Conservation (phyloP, 768 basidiomycete species). For the Strobilomyces confusus region DNA sequence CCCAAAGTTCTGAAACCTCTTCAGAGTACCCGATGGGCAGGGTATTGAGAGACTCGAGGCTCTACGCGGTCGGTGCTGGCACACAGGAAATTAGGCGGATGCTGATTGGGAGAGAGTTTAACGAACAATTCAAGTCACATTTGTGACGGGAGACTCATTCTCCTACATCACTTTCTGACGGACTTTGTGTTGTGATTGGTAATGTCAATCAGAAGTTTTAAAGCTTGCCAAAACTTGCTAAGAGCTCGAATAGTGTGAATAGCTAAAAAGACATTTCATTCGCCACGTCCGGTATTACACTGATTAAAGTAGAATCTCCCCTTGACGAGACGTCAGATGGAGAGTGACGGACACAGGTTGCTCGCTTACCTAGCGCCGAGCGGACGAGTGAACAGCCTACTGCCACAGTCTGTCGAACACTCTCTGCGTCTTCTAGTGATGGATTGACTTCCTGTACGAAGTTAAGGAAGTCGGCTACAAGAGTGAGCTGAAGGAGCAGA, state of each 20-base stretch:
- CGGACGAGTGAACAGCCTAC: constrained; percentile 86
- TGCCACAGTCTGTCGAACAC: constrained; percentile 83
- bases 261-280: background rate
- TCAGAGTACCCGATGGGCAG: constrained; percentile 88
- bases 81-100: constrained; percentile 94
- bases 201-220: background rate
- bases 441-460: constrained; percentile 87
- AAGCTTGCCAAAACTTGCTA: background rate
- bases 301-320: constrained; percentile 32
- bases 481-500: constrained; percentile 30
- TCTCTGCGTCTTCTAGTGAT: constrained; percentile 70
- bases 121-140: constrained; percentile 50
- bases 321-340: constrained; percentile 17
- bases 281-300: background rate
- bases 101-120: constrained; percentile 93
- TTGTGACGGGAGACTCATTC: background rate
- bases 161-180: background rate
- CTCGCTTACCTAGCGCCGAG: constrained; percentile 67
- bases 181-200: background rate
- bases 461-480: constrained; percentile 5
- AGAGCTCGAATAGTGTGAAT: background rate
- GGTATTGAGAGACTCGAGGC: constrained; percentile 77
- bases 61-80: constrained; percentile 95
- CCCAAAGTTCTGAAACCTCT: background rate
- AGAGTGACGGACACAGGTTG: background rate